phyloP scores from a whole-genome alignment of 1,139 yeast genomes.

The Saccharomyces pastorianus region DNA sequence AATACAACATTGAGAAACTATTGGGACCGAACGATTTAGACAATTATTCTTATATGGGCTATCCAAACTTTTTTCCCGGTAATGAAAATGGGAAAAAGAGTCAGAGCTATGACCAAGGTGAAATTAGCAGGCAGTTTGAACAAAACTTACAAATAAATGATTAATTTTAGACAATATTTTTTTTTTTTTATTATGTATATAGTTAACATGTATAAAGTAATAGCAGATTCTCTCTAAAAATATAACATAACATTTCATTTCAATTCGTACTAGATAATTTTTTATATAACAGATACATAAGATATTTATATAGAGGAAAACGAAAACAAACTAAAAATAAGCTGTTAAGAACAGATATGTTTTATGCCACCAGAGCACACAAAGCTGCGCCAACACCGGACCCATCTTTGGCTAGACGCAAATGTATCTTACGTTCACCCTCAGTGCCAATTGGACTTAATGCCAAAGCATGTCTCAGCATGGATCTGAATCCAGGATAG shows the following conservation, averaged over 20 bases:
- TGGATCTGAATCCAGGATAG: conserved; percentile 79
- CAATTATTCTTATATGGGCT: background rate
- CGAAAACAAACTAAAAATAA: background rate
- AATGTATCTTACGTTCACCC: conserved; percentile 58
- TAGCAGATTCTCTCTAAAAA: background rate
- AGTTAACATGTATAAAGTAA: background rate
- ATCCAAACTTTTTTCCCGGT: background rate
- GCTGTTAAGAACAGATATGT: background rate
- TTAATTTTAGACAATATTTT: background rate
- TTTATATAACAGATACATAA: conserved; percentile 1
- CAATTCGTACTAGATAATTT: background rate
- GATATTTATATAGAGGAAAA: background rate
- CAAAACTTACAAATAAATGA: background rate
- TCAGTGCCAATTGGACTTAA: conserved; percentile 64
- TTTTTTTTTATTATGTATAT: conserved; percentile 1
- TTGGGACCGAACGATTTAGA: background rate
- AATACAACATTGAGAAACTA: background rate
- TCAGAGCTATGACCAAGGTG: background rate
- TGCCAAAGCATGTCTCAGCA: conserved; percentile 68
- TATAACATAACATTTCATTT: background rate
- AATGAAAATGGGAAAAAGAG: background rate
- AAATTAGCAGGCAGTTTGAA: background rate
- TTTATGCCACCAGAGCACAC: conserved; percentile 50
- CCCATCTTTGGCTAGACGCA: conserved; percentile 86
- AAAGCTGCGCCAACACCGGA: conserved; percentile 96